Base-by-base conservation (phyloP, 1,284 basidiomycete genomes). In the Phellopilus nigrolimitatus region DNA sequence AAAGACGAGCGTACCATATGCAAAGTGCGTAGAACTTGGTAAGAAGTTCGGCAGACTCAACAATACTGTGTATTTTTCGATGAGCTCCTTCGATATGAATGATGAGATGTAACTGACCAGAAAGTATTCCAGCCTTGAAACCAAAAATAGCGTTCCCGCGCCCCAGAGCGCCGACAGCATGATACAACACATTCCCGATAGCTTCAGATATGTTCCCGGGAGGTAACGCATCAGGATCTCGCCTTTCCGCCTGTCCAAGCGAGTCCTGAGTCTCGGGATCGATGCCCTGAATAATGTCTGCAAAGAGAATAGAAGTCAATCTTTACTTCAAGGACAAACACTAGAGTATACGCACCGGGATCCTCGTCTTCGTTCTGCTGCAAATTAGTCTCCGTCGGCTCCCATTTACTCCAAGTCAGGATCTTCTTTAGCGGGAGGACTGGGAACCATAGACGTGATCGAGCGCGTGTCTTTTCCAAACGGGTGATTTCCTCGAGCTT, bases 181-280 rank as follows among this genome's bases (percentile, higher is more conserved):
- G 61, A 60, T 83, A 78, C 0, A 80, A 9, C 50, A 67, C 61
- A 42, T 71, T 73, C 71, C 79, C 74, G 0, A 74, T 53, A 39
- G 62, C 66, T 59, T 88, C 81, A 31, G 84, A 68, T 2, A 57
- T 33, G 55, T 85, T 88, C 1, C 67, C 63, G 0, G 87, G 85
- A 4, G 86, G 84, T 1, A 90, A 64, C 0, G 84, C 86, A 60
- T 91, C 88, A 0, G 88, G 88, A 65, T 91, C 84, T 30, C 88
- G 71, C 2, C 74, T 68, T 19, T 68, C 64, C 0, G 84, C 74
- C 39, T 74, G 61, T 1, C 83, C 82, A 1, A 86, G 70, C 57
- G 82, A 79, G 1, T 68, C 60, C n/a, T 44, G n/a, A n/a, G n/a
- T 45, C 22, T 64, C 62, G 1, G 69, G 66, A 21, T 75, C 68